Percentiles rank a stretch among this genome's conserved stretches.
These are phyloP conservation scores for Boeremia exigua DNA, from an alignment of 2,329 filamentous ascomycete species.

Conservation along the genomic window DNA sequence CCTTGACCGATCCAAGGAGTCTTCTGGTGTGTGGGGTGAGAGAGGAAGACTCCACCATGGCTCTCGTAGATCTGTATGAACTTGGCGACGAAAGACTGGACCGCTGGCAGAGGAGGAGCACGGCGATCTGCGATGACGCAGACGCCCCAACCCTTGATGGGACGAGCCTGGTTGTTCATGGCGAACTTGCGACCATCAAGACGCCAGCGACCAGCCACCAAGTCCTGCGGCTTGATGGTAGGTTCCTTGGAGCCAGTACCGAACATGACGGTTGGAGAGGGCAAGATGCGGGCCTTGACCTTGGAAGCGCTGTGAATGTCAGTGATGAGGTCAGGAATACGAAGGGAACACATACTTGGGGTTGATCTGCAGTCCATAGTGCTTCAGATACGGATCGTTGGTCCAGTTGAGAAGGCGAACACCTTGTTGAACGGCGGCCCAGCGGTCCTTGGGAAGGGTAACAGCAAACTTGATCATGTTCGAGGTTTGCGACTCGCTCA, in stretches of 20 bases:
- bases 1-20: conserved; percentile 40
- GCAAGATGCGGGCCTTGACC: conserved; percentile 71
- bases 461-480: conserved; percentile 95
- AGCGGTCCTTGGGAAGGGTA: conserved; percentile 73
- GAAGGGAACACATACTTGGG: conserved; percentile 31
- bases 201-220: conserved; percentile 81
- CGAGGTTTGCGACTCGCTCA: conserved; percentile 70
- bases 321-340: neutral
- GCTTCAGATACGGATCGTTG: conserved; percentile 70
- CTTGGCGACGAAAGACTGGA: conserved; percentile 62
- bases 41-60: conserved; percentile 65
- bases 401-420: conserved; percentile 71
- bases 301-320: conserved; percentile 59
- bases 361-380: conserved; percentile 77
- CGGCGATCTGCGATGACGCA: conserved; percentile 64
- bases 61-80: conserved; percentile 67
- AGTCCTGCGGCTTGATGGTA: conserved; percentile 41
- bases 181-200: conserved; percentile 82
- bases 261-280: conserved; percentile 74
- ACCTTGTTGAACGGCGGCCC: conserved; percentile 69
- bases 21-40: conserved; percentile 37
- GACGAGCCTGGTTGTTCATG: conserved; percentile 61
- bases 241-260: conserved; percentile 40
- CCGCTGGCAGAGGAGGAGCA: conserved; percentile 50
- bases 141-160: conserved; percentile 77